Evolutionary conservation across 2,329 filamentous ascomycete genomes (phyloP).

Genomic region (Talaromyces amestolkiae): DNA sequence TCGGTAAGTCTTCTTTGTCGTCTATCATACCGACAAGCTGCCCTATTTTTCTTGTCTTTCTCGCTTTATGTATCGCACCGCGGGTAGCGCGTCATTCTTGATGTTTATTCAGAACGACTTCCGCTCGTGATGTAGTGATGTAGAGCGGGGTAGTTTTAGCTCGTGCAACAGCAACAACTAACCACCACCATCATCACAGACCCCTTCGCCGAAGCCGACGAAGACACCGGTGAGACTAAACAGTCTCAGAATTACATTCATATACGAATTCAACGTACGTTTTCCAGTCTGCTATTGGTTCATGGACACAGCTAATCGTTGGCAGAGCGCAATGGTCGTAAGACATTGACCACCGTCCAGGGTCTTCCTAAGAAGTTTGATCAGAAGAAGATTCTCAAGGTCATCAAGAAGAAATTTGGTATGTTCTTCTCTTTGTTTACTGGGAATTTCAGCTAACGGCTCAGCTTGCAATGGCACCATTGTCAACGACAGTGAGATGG

Average conservation of each 20-base stretch:
- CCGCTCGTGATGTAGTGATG: slow-evolving; percentile 9
- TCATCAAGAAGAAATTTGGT: slow-evolving; percentile 99
- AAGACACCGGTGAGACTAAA: slow-evolving; percentile 94
- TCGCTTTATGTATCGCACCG: not conserved
- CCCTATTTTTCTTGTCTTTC: too few relatives aligned
- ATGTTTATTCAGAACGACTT: not conserved
- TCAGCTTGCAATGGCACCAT: slow-evolving; percentile 99
- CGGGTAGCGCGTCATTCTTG: not conserved
- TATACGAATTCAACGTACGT: slow-evolving; percentile 98
- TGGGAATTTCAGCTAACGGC: not conserved
- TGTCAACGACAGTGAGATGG: slow-evolving; percentile 92
- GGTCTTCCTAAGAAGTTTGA: slow-evolving; percentile 98
- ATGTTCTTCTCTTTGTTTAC: slow-evolving; percentile 37
- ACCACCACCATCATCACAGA: slow-evolving; percentile 57
- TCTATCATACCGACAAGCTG: not conserved
- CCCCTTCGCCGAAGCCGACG: slow-evolving; percentile 99
- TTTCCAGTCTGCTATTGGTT: slow-evolving; percentile 1
- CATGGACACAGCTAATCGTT: slow-evolving; percentile 23
- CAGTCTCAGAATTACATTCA: slow-evolving; percentile 98
- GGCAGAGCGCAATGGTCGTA: slow-evolving; percentile 99
- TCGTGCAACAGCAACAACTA: slow-evolving; percentile 30
- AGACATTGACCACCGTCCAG: slow-evolving; percentile 99
- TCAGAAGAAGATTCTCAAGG: slow-evolving; percentile 99
- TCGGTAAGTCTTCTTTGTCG: slow-evolving; percentile 61
- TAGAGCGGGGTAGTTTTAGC: slow-evolving; percentile 38